Evolutionary conservation across 2,329 filamentous ascomycete species (phyloP).

Genomic region (Passalora sequoiae): DNA sequence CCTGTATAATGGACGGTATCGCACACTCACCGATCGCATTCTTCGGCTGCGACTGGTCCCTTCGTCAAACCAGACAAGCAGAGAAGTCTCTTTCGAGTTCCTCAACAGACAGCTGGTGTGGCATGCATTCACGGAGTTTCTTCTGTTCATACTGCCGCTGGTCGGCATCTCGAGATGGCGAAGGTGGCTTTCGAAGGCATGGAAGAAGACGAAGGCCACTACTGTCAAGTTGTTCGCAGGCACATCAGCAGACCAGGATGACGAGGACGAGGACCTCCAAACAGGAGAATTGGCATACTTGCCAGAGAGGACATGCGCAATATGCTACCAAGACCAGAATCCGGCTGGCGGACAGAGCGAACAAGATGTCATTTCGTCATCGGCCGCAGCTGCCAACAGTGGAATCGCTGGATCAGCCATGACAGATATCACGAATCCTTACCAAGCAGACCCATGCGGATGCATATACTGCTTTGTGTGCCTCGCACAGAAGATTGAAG

Average conservation of each 20-base stretch:
- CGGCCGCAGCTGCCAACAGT: slow-evolving; percentile 39
- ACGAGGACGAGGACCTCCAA: slow-evolving; percentile 37
- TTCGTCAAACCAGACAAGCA: slow-evolving; percentile 74
- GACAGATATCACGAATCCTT: slow-evolving; percentile 94
- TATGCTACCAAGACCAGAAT: slow-evolving; percentile 94
- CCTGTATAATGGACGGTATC: slow-evolving; percentile 81
- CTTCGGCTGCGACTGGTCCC: slow-evolving; percentile 80
- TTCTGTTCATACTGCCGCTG: slow-evolving; percentile 95
- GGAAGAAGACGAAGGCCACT: slow-evolving; percentile 70
- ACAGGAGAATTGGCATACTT: slow-evolving; percentile 72
- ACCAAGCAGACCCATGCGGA: slow-evolving; percentile 81
- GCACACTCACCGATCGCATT: slow-evolving; percentile 81
- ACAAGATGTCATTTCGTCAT: slow-evolving; percentile 66
- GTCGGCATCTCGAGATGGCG: slow-evolving; percentile 92
- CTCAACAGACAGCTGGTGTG: slow-evolving; percentile 95
- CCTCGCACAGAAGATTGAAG: slow-evolving; percentile 80
- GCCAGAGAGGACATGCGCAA: slow-evolving; percentile 89
- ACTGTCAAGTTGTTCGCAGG: slow-evolving; percentile 45
- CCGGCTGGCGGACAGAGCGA: slow-evolving; percentile 59
- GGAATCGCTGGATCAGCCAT: slow-evolving; percentile 82
- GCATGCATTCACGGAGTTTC: slow-evolving; percentile 99
- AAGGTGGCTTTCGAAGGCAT: slow-evolving; percentile 79
- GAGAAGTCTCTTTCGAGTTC: slow-evolving; percentile 96
- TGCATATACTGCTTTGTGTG: slow-evolving; percentile 97
- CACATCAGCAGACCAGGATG: slow-evolving; percentile 40